Conservation (phyloP, 495 filamentous ascomycete genomes). For the Emericellopsis terricola region DNA sequence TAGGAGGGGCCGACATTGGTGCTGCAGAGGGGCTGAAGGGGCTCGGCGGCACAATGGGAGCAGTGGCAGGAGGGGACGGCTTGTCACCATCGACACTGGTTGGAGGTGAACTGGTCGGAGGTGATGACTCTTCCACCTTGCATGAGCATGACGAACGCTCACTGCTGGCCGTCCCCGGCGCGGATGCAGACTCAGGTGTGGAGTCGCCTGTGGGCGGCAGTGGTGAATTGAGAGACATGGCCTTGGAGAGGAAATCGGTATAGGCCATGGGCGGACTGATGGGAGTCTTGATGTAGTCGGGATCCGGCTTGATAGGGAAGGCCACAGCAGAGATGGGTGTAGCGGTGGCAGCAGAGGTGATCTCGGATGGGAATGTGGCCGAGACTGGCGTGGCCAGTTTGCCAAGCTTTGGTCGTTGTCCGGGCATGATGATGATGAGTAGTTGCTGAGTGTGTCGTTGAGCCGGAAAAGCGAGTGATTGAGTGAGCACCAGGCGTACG, state of each 20-base stretch:
- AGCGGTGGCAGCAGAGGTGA: conserved; percentile 25
- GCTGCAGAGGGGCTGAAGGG: conserved; percentile 18
- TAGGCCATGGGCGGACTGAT: conserved; percentile 89
- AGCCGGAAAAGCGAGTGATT: too few relatives aligned
- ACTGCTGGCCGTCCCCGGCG: conserved; percentile 35
- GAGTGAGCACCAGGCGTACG: too few relatives aligned
- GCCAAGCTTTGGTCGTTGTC: conserved; percentile 44
- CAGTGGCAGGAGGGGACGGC: neutral
- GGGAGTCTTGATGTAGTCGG: conserved; percentile 42
- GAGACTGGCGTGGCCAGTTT: conserved; percentile 64
- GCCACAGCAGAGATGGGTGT: conserved; percentile 2
- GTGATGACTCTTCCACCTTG: conserved; percentile 19
- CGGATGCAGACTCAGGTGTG: conserved; percentile 19
- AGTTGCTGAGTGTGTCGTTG: too few relatives aligned
- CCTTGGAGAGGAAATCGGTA: conserved; percentile 65
- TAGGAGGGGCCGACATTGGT: conserved; percentile 41
- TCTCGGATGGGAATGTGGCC: conserved; percentile 62
- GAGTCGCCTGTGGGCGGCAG: conserved; percentile 24
- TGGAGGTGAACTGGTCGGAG: neutral
- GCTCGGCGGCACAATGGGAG: conserved; percentile 14
- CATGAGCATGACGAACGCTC: conserved; percentile 33
- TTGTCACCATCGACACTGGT: neutral
- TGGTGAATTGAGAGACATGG: conserved; percentile 45
- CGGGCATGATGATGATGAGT: conserved; percentile 30
- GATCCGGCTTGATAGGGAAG: conserved; percentile 10